Percentiles rank a stretch among this genome's conserved stretches.
Evolutionary conservation across 1,284 basidiomycete species (phyloP).

Genomic region (Leccinum subspadiceum): DNA sequence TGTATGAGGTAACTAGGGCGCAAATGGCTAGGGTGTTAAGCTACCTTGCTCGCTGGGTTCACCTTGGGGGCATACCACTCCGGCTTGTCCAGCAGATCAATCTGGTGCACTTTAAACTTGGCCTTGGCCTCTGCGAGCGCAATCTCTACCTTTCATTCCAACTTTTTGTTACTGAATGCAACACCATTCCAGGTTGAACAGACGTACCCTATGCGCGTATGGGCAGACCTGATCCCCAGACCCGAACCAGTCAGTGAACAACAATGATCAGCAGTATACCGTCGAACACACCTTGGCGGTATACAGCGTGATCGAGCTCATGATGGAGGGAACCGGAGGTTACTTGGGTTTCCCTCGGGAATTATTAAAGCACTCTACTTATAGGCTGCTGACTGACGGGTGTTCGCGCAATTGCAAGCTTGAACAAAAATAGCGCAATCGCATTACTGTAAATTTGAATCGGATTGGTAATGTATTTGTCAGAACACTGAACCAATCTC

Average conservation of each 20-base stretch:
- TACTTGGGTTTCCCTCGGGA: background rate
- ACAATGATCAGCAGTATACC: too few species aligned
- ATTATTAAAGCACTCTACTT: constrained; percentile 2
- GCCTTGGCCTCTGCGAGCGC: constrained; percentile 56
- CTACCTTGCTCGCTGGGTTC: constrained; percentile 62
- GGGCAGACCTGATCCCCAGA: constrained; percentile 11
- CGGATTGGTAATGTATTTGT: constrained; percentile 2
- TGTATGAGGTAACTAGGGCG: background rate
- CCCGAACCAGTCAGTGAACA: background rate
- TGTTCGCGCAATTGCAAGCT: background rate
- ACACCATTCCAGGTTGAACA: background rate
- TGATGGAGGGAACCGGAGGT: background rate
- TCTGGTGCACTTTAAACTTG: constrained; percentile 46
- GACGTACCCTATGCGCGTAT: constrained; percentile 14
- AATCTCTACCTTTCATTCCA: constrained; percentile 45
- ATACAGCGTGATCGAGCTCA: constrained; percentile 43
- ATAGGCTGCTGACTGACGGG: background rate
- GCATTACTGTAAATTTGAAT: background rate
- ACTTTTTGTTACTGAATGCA: background rate
- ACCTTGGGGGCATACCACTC: constrained; percentile 60
- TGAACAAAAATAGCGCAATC: background rate
- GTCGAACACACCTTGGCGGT: constrained; percentile 40
- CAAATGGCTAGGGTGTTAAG: background rate
- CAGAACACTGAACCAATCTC: background rate
- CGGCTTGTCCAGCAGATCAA: constrained; percentile 63